Evolutionary conservation across 1,284 basidiomycete genomes (phyloP).

Genomic region (Neonothopanus nambi): DNA sequence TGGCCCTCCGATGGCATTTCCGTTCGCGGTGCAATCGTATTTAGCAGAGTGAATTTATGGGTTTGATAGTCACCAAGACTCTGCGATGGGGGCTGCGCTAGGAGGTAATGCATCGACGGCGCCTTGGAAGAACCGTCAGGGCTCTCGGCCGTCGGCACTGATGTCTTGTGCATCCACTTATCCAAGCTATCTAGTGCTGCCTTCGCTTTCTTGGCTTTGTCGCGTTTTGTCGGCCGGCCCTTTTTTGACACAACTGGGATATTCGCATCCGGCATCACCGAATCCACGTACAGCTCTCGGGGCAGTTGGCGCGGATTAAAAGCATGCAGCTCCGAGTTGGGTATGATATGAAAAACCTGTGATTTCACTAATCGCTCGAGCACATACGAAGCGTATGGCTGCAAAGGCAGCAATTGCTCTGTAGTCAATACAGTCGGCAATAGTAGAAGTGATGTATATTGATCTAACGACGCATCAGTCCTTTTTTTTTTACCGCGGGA

Average conservation of each 20-base stretch:
- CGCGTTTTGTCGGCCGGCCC: conserved; percentile 66
- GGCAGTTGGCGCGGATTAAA: conserved; percentile 63
- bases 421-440: conserved; percentile 45
- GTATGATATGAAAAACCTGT: conserved; percentile 59
- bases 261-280: conserved; percentile 16
- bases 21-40: conserved; percentile 24
- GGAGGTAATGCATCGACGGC: conserved; percentile 35
- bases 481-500: conserved; percentile 1
- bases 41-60: conserved; percentile 43
- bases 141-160: conserved; percentile 5
- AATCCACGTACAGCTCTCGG: conserved; percentile 55
- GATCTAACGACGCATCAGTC: conserved; percentile 41
- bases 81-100: conserved; percentile 31
- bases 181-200: conserved; percentile 51
- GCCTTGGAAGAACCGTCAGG: neutral
- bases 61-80: conserved; percentile 39
- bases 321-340: conserved; percentile 48
- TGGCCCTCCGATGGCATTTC: conserved; percentile 22
- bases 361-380: conserved; percentile 46
- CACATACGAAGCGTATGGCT: conserved; percentile 48
- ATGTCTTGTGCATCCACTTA: conserved; percentile 47
- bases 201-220: conserved; percentile 55
- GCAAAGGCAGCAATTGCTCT: conserved; percentile 43
- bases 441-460: conserved; percentile 44
- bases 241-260: conserved; percentile 48